Evolutionary conservation across 306 rosid species (phyloP).

Genomic region (Dalbergia cultrata): DNA sequence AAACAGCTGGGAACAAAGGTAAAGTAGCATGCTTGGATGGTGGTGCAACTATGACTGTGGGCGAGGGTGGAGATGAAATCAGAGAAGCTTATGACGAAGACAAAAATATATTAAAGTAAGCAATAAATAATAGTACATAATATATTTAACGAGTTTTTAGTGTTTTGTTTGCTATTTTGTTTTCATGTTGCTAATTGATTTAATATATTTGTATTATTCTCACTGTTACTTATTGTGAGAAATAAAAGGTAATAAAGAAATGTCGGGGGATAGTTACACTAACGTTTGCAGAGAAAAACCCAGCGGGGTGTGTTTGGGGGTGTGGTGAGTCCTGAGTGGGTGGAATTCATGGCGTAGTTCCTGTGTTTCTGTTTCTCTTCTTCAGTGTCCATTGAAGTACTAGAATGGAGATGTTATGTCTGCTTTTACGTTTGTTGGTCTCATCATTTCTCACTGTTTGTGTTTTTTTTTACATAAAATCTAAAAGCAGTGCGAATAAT

Average conservation of each 20-base stretch:
- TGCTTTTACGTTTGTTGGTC: background rate
- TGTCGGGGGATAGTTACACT: background rate
- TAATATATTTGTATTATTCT: background rate
- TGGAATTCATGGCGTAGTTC: constrained; percentile 22
- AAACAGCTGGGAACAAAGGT: background rate
- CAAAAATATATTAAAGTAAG: constrained; percentile 72
- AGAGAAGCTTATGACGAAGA: constrained; percentile 58
- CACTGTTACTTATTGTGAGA: constrained; percentile 4
- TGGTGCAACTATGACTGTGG: too few species aligned
- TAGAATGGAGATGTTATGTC: too few species aligned
- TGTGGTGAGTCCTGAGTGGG: background rate
- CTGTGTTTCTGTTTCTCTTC: background rate
- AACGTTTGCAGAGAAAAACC: background rate
- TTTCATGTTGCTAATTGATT: background rate
- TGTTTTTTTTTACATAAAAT: too few species aligned
- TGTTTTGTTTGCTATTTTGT: background rate
- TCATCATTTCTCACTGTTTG: too few species aligned
- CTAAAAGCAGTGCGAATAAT: too few species aligned
- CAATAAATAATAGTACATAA: background rate
- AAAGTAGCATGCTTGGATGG: background rate
- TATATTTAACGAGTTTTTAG: constrained; percentile 38
- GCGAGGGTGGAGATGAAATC: constrained; percentile 27
- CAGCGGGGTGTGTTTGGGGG: background rate
- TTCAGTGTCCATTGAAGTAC: too few species aligned
- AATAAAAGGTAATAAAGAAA: background rate